A percentile compares a stretch with the other conserved stretches of the same genome.
Conservation (phyloP, 1,284 basidiomycete species). For the Ganoderma sp. region DNA sequence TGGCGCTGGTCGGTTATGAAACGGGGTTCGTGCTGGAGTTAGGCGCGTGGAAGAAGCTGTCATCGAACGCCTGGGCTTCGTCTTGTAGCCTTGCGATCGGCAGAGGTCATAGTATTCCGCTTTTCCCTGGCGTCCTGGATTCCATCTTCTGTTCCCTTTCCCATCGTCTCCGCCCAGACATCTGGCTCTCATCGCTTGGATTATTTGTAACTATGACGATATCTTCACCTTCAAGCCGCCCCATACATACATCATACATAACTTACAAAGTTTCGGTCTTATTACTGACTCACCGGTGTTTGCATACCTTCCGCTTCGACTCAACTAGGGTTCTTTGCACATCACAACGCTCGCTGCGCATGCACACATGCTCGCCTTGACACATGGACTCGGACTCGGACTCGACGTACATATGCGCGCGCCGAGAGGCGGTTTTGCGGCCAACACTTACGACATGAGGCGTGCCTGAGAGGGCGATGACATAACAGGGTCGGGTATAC, state of each 20-base stretch:
- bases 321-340: neutral
- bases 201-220: conserved; percentile 23
- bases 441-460: neutral
- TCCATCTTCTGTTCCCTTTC: conserved; percentile 12
- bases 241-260: conserved; percentile 17
- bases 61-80: neutral
- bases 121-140: conserved; percentile 2
- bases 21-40: neutral
- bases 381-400: conserved; percentile 13
- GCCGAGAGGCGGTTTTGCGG: conserved; percentile 5
- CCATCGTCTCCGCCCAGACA: conserved; percentile 12
- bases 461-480: conserved; percentile 5
- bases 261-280: conserved; percentile 21
- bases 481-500: conserved; percentile 5
- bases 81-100: neutral
- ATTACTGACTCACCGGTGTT: conserved; percentile 4
- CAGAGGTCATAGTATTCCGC: neutral
- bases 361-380: neutral
- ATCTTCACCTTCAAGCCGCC: conserved; percentile 7
- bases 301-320: conserved; percentile 3
- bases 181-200: conserved; percentile 24
- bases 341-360: conserved; percentile 3
- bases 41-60: neutral
- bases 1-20: conserved; percentile 4
- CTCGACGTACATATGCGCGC: conserved; percentile 9